These are phyloP conservation scores for Tulasnella sp. DNA, from an alignment of 768 basidiomycete species.

Conservation along the genomic window DNA sequence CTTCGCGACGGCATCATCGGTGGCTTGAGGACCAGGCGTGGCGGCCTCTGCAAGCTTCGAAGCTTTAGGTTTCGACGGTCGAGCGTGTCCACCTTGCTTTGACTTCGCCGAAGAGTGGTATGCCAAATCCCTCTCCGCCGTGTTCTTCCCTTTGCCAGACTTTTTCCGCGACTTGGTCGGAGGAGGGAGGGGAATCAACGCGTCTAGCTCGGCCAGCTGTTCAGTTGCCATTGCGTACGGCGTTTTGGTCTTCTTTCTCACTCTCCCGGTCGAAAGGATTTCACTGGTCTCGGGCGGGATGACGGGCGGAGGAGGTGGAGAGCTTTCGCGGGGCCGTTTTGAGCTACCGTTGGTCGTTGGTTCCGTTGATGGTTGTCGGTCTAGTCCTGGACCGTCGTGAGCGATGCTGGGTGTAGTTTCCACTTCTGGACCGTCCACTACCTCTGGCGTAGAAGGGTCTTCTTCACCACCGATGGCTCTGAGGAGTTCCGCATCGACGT, in stretches of 20 bases:
- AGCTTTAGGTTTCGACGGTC: background rate
- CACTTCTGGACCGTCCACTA: background rate
- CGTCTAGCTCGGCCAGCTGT: conserved; percentile 5
- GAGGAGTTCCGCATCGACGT: conserved; percentile 13
- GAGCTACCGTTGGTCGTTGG: background rate
- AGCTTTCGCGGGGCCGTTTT: background rate
- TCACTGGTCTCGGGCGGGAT: background rate
- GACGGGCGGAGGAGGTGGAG: background rate
- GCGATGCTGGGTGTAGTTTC: background rate
- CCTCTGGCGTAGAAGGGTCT: background rate
- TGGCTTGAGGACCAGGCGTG: background rate
- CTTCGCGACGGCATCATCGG: background rate
- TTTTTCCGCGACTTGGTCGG: conserved; percentile 4
- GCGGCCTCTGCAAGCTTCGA: background rate
- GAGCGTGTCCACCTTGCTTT: conserved; percentile 1
- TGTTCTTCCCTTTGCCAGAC: conserved; percentile 4
- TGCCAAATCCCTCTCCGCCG: background rate
- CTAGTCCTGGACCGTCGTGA: background rate
- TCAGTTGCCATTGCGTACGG: conserved; percentile 11
- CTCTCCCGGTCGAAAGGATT: conserved; percentile 10
- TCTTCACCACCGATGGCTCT: conserved; percentile 14
- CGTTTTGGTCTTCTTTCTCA: conserved; percentile 16
- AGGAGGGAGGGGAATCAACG: background rate
- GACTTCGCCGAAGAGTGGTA: conserved; percentile 11
- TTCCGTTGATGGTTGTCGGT: background rate